These are phyloP conservation scores for Neurospora sp. DNA, from an alignment of 495 filamentous ascomycete genomes.

Conservation along the genomic window DNA sequence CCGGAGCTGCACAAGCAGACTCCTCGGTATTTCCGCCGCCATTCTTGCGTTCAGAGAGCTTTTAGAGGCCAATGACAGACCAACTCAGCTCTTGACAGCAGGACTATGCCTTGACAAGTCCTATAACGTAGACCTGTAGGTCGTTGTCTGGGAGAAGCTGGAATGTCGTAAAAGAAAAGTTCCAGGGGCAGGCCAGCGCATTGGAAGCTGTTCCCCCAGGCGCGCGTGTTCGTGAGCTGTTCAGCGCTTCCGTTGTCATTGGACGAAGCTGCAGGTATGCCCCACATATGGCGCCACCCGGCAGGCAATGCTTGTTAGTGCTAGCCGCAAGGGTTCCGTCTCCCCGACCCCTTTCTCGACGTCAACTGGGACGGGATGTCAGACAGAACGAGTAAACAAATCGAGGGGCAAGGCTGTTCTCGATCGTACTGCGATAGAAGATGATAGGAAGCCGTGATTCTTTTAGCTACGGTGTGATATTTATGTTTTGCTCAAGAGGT, in stretches of 20 bases:
- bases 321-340: neutral
- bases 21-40: conserved; percentile 3
- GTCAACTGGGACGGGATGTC: neutral
- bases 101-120: neutral
- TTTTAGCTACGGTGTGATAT: too few relatives aligned
- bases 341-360: neutral
- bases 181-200: neutral
- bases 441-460: too few relatives aligned
- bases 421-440: too few relatives aligned
- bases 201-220: neutral
- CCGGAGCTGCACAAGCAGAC: conserved; percentile 15
- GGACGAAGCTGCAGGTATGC: neutral
- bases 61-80: neutral
- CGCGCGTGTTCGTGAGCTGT: neutral
- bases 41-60: conserved; percentile 1
- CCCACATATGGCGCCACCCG: neutral
- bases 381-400: neutral
- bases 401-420: too few relatives aligned
- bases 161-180: neutral
- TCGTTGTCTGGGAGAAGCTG: neutral
- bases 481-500: too few relatives aligned
- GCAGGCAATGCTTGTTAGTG: neutral
- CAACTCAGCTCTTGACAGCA: neutral
- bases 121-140: neutral
- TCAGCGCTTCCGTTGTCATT: too few relatives aligned